A percentile compares a stretch with the other conserved stretches of the same genome.
phyloP scores from a whole-genome alignment of 1,284 basidiomycete genomes.

The Cerrena zonata region DNA sequence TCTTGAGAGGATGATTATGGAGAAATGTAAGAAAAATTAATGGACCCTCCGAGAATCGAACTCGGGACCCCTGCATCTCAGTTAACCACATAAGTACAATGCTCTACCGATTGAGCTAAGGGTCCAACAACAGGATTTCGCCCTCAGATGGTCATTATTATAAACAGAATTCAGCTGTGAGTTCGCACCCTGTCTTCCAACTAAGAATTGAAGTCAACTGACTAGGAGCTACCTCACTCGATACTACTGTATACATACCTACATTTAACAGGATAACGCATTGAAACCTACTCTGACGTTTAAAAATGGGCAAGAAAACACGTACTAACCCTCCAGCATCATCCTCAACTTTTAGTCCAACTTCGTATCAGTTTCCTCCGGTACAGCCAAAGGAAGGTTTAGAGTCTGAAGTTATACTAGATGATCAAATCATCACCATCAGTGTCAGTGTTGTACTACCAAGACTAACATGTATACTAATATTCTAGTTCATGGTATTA shows the following conservation, averaged over 20 bases:
- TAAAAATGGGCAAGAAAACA: not conserved
- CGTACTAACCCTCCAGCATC: not conserved
- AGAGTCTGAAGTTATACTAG: conserved; percentile 41
- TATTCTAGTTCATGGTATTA: conserved; percentile 21
- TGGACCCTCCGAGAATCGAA: conserved; percentile 46
- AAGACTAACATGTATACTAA: conserved; percentile 5
- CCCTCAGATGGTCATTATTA: too few species aligned
- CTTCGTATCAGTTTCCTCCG: conserved; percentile 23
- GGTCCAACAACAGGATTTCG: conserved; percentile 23
- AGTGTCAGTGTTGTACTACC: conserved; percentile 39
- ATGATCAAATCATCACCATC: conserved; percentile 63
- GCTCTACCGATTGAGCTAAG: conserved; percentile 47
- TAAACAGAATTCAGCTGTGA: too few species aligned
- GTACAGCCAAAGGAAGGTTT: conserved; percentile 40
- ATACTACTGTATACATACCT: too few species aligned
- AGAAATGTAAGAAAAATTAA: conserved; percentile 23
- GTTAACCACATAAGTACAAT: conserved; percentile 44
- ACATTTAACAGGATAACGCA: too few species aligned
- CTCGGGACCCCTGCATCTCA: conserved; percentile 42
- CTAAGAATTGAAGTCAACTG: too few species aligned
- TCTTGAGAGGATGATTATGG: too few species aligned
- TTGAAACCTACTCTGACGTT: too few species aligned
- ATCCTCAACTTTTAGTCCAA: not conserved
- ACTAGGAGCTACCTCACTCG: too few species aligned
- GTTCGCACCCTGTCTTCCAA: too few species aligned